Percentiles rank a stretch among this genome's conserved stretches.
These are phyloP conservation scores for Ceratocystis lukuohia DNA, from an alignment of 2,329 filamentous ascomycete genomes.

Conservation along the genomic window DNA sequence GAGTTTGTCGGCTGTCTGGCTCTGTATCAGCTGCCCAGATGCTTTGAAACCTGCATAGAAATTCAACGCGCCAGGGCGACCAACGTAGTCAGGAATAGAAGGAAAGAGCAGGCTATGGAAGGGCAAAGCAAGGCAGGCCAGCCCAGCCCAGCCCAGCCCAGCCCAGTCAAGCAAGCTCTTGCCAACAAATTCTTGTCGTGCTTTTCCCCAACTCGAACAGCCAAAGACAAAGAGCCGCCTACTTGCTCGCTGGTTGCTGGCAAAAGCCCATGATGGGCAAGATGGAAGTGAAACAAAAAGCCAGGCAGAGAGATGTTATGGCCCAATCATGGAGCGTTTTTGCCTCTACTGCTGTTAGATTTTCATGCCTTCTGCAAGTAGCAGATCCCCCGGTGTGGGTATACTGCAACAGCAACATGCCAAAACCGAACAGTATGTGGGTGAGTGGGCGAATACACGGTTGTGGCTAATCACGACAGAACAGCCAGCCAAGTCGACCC, in stretches of 20 bases:
- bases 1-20: no score
- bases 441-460: neutral
- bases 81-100: no score
- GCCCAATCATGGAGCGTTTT: neutral
- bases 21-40: no score
- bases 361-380: neutral
- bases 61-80: no score
- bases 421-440: neutral
- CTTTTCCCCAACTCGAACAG: neutral
- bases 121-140: neutral
- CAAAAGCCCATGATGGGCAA: neutral
- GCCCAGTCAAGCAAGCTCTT: neutral
- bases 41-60: no score
- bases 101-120: no score
- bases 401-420: slow-evolving; percentile 1
- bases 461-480: neutral
- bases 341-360: neutral
- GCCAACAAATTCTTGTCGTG: neutral
- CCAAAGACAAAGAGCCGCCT: neutral
- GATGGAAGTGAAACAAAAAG: neutral
- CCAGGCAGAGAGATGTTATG: neutral
- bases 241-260: neutral
- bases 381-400: slow-evolving; percentile 1
- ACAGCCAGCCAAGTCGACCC: neutral
- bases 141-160: neutral